Base-by-base conservation (phyloP, 257 asterid species). In the Osmanthus fragrans region DNA sequence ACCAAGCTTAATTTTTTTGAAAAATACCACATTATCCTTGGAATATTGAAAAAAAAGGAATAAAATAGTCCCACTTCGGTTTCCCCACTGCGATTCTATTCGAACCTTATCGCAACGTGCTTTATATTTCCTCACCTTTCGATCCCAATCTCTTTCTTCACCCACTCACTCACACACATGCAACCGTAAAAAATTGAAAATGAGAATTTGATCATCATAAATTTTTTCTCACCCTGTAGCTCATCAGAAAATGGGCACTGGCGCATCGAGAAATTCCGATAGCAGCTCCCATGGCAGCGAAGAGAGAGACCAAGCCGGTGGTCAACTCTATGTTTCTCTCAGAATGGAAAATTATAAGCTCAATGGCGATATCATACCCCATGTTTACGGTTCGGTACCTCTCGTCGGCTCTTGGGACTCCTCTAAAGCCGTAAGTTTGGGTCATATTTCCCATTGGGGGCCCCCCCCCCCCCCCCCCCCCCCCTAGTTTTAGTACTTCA, bases 371-470 rank as follows among this genome's bases (percentile, higher is more conserved):
- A 96, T 95, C 79, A 73, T 86, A 16, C 99, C 99, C 47, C 98
- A 93, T 40, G 96, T 93, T 75, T 93, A 81, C 76, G 99, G 99
- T 82, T 93, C 99, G 72, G 97, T 80, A 2, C 98, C 98, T 15
- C 92, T 95, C 34, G 92, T 95, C 70, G 99, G 97, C 71, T 89
- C 98, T 2, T 93, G 99, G 98, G 99, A 95, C 81, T 64, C 97
- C 37, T 89, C 98, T 51, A 88, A 80, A 88, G 98, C 99, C 73
- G 98, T 94, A 80, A 67, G 89, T 77, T 36, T 49, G 16, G 40
- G 18, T 63, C 7, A 27, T 63, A 49, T 49, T 13, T 49, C 7
- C 19, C n/a, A 40, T 9, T 9, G n/a, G n/a, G n/a, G n/a, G n/a
- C n/a, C n/a, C n/a, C n/a, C n/a, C n/a, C n/a, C n/a, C n/a, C n/a